Base-by-base conservation (phyloP, 345 rosid genomes). In the Erysimum cheiranthoides region DNA sequence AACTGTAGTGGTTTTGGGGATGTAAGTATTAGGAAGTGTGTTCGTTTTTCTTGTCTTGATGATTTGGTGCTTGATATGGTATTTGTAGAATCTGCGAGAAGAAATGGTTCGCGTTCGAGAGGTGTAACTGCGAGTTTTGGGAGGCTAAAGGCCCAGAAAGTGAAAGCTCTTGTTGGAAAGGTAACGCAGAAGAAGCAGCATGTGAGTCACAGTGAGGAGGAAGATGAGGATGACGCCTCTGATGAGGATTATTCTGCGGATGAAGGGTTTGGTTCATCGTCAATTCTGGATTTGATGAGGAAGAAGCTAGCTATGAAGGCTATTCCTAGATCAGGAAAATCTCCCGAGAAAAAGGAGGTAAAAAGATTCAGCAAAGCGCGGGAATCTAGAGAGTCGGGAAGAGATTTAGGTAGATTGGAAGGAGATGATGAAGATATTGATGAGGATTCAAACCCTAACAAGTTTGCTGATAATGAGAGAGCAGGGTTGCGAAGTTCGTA, bases 81-180 rank as follows among this genome's bases (percentile, higher is more conserved):
- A 12, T 78, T 78, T 11, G 18, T 27, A 66, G 73, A 78, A 50
- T 66, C 77, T 66, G n/a, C 16, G 73, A 72, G 77, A 53, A 62
- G 80, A 71, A 72, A 50, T 60, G 69, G 43, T 59, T 72, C 77
- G 58, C 77, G 73, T 66, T 71, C 81, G 2, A 72, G 70, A 72
- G 81, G 81, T 40, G 73, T 60, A n/a, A 12, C 50, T 46, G 62
- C 73, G 25, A 83, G 77, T 85, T 89, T 87, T 35, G 80, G 81
- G 45, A 87, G 86, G 76, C 76, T 90, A 74, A 91, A 86, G 80
- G 87, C 84, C 6, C 86, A 85, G 54, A 87, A 78, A 73, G 85
- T 89, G 58, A 86, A 82, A 80, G 83, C 85, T 75, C 77, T 94
- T 39, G 87, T 79, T 71, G 77, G 82, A 40, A 86, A 66, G 71